Conservation (phyloP, 345 rosid species). For the Cardamine chenopodiifolia region DNA sequence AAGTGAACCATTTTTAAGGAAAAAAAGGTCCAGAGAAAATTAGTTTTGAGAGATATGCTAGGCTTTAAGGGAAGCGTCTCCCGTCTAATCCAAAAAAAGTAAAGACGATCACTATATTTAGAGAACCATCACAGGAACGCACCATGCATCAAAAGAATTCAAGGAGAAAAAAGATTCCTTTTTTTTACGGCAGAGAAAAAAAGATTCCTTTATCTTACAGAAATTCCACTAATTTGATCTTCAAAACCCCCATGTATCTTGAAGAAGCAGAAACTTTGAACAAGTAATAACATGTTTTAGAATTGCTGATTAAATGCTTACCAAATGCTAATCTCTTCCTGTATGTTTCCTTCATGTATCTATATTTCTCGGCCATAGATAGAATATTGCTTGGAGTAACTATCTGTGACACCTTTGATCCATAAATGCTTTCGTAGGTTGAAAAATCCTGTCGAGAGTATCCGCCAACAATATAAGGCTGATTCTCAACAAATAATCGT, state of each 20-base stretch:
- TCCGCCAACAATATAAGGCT: conserved; percentile 86
- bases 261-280: conserved; percentile 9
- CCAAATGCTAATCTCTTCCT: conserved; percentile 95
- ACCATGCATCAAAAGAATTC: too few species aligned
- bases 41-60: neutral
- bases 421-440: conserved; percentile 54
- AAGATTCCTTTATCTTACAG: too few species aligned
- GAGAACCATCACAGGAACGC: too few species aligned
- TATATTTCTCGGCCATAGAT: conserved; percentile 86
- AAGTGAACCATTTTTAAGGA: neutral
- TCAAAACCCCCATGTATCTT: neutral
- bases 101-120: conserved; percentile 10
- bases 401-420: conserved; percentile 57
- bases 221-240: too few species aligned
- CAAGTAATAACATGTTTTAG: neutral
- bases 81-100: neutral
- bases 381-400: conserved; percentile 63
- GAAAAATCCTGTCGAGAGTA: conserved; percentile 65
- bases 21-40: conserved; percentile 2
- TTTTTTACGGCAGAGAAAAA: too few species aligned
- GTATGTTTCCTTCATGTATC: conserved; percentile 82
- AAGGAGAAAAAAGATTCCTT: too few species aligned
- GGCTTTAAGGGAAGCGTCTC: conserved; percentile 6
- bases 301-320: conserved; percentile 44
- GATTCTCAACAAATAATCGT: conserved; percentile 88